Conservation (phyloP, 2,329 filamentous ascomycete species). For the Epichloe coenophiala region DNA sequence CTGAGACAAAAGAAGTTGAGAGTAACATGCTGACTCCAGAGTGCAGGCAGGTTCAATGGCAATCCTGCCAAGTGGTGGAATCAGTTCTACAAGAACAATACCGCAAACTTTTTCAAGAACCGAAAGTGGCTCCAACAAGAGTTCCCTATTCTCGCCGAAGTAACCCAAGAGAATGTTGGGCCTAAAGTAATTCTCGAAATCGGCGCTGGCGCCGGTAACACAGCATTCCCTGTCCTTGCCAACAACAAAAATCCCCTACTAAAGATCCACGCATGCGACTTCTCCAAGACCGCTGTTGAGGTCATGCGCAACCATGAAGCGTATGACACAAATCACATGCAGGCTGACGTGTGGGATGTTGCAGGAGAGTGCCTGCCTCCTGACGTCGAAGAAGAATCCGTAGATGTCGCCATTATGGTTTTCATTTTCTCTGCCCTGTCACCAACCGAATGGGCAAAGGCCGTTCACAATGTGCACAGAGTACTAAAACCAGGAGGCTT, state of each 20-base stretch:
- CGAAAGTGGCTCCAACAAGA: slow-evolving; percentile 95
- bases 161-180: slow-evolving; percentile 59
- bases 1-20: background rate
- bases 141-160: slow-evolving; percentile 72
- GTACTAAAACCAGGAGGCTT: slow-evolving; percentile 86
- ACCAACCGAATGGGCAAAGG: slow-evolving; percentile 70
- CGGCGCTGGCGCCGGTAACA: slow-evolving; percentile 91
- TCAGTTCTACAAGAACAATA: slow-evolving; percentile 95
- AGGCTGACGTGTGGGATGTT: slow-evolving; percentile 92
- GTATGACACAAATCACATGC: slow-evolving; percentile 60
- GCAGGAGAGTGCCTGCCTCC: slow-evolving; percentile 62
- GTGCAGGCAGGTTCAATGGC: slow-evolving; percentile 64
- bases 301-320: slow-evolving; percentile 72
- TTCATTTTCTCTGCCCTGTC: slow-evolving; percentile 94
- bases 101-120: slow-evolving; percentile 96
- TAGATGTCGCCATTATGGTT: slow-evolving; percentile 87
- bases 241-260: slow-evolving; percentile 72
- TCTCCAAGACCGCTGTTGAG: slow-evolving; percentile 87
- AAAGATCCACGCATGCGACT: slow-evolving; percentile 88
- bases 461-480: slow-evolving; percentile 66
- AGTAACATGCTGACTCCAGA: slow-evolving; percentile 24
- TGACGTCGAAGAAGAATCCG: slow-evolving; percentile 59
- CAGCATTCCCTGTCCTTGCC: slow-evolving; percentile 78
- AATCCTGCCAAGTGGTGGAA: slow-evolving; percentile 97
- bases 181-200: slow-evolving; percentile 69